phyloP scores from a whole-genome alignment of 441 rosid genomes.

The Populus tomentosa region DNA sequence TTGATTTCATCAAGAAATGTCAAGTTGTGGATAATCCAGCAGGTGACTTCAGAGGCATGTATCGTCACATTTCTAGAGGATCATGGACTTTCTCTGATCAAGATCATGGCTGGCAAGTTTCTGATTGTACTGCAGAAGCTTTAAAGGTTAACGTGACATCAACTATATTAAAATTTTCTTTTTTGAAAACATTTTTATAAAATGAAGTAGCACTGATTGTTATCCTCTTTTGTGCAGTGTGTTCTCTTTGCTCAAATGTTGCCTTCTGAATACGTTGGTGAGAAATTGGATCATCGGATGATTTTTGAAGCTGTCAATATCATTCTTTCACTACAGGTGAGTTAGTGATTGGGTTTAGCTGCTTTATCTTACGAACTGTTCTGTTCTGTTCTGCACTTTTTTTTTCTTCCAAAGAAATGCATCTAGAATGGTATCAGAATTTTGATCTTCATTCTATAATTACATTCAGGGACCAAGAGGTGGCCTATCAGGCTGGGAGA shows the following conservation, averaged over 20 bases:
- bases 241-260: conserved; percentile 30
- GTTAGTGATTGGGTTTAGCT: neutral
- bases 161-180: neutral
- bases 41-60: neutral
- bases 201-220: neutral
- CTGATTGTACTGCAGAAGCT: conserved; percentile 4
- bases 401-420: neutral
- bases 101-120: conserved; percentile 3
- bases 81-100: conserved; percentile 7
- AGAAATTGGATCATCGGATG: conserved; percentile 30
- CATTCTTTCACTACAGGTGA: conserved; percentile 42
- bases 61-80: neutral
- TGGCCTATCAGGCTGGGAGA: neutral
- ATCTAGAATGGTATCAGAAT: too few relatives aligned
- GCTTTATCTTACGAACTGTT: neutral
- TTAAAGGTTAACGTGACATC: neutral
- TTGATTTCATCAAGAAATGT: conserved; percentile 38
- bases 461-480: neutral
- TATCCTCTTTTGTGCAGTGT: conserved; percentile 24
- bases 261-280: conserved; percentile 40
- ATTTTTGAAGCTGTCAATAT: conserved; percentile 40
- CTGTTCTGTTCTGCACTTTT: too few relatives aligned
- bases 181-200: neutral
- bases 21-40: conserved; percentile 14
- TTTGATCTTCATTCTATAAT: neutral